Evolutionary conservation across 768 basidiomycete species (phyloP).

Genomic region (Termitomyces sp.): DNA sequence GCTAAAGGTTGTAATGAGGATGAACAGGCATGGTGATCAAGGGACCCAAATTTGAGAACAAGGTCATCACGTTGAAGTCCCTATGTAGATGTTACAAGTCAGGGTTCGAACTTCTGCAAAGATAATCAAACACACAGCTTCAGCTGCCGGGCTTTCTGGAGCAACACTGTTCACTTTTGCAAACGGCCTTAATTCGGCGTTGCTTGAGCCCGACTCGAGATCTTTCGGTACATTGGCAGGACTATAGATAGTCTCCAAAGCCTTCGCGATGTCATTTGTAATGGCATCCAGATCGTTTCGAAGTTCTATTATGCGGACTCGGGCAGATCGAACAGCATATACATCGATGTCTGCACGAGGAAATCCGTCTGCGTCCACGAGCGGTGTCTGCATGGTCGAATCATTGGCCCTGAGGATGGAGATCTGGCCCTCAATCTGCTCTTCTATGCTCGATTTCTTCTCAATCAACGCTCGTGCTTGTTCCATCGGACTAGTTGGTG

Average conservation of each 20-base stretch:
- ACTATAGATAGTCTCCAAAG: conserved; percentile 67
- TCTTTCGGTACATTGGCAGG: conserved; percentile 23
- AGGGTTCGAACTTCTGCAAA: background rate
- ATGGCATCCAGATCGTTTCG: conserved; percentile 70
- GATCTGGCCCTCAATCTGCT: conserved; percentile 58
- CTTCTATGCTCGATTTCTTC: conserved; percentile 68
- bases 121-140: conserved; percentile 51
- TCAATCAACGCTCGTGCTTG: conserved; percentile 60
- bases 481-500: conserved; percentile 42
- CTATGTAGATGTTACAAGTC: conserved; percentile 29
- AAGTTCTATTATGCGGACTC: conserved; percentile 74
- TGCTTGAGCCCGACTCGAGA: conserved; percentile 11
- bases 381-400: conserved; percentile 61
- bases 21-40: conserved; percentile 50
- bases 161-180: conserved; percentile 82
- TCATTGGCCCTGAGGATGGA: conserved; percentile 60
- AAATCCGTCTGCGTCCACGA: conserved; percentile 86
- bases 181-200: conserved; percentile 41
- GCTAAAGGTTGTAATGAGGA: conserved; percentile 61
- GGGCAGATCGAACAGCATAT: conserved; percentile 69
- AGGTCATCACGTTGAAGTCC: conserved; percentile 66
- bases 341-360: conserved; percentile 85
- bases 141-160: conserved; percentile 74
- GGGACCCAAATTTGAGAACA: conserved; percentile 64
- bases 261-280: conserved; percentile 61